Percentiles rank a stretch among this genome's conserved stretches.
Evolutionary conservation across 805 yeast species (phyloP).

Genomic region (Nakazawaea populi): DNA sequence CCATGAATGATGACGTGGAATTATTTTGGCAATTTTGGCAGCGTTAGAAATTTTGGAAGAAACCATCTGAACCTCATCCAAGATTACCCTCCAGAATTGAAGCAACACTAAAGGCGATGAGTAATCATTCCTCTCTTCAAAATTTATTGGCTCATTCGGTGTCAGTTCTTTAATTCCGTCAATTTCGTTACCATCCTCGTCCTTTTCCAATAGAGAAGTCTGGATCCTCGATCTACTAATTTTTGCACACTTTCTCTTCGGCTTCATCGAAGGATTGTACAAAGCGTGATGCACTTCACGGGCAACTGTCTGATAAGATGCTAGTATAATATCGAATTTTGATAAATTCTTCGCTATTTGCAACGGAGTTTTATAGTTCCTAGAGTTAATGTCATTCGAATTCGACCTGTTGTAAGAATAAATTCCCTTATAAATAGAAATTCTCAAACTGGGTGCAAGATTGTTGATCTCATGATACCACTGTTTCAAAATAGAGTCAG

Average conservation of each 20-base stretch:
- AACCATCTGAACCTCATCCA: constrained; percentile 96
- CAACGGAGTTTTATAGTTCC: constrained; percentile 27
- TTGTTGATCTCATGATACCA: constrained; percentile 74
- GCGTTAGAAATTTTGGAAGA: constrained; percentile 67
- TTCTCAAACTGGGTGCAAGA: constrained; percentile 53
- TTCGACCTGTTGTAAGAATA: constrained; percentile 19
- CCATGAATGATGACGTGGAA: constrained; percentile 90
- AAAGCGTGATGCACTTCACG: constrained; percentile 75
- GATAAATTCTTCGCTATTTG: constrained; percentile 48
- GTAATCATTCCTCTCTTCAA: constrained; percentile 40
- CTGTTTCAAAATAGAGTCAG: constrained; percentile 76
- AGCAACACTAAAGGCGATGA: constrained; percentile 77
- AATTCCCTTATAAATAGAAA: constrained; percentile 61
- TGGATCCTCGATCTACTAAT: constrained; percentile 15
- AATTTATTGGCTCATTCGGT: constrained; percentile 17
- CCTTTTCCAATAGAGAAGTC: constrained; percentile 7
- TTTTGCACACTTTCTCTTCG: constrained; percentile 34
- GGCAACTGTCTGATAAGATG: constrained; percentile 69
- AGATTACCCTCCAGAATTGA: constrained; percentile 83
- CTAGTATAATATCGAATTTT: constrained; percentile 70
- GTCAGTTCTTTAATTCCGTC: constrained; percentile 14
- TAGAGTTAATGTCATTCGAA: constrained; percentile 7
- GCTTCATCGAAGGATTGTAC: constrained; percentile 54
- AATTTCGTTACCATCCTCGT: constrained; percentile 10
- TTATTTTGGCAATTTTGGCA: constrained; percentile 70